These are phyloP conservation scores for Globisporangium emineosum DNA, from an alignment of 352 stramenopile genomes.

Conservation along the genomic window DNA sequence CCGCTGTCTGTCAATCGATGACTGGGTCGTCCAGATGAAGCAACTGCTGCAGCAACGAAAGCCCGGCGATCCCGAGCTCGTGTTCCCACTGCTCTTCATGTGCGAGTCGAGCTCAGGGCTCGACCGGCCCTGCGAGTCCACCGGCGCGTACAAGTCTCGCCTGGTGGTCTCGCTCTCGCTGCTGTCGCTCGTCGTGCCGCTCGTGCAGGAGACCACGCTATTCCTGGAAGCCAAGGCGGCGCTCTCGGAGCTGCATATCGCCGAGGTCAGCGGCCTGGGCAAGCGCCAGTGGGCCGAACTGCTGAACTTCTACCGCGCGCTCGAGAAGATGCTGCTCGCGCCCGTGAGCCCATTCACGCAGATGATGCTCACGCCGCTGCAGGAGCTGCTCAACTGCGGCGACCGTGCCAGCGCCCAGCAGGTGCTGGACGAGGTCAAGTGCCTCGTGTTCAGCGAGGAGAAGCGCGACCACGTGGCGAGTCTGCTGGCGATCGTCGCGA, in stretches of 20 bases:
- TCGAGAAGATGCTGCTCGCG: conserved; percentile 51
- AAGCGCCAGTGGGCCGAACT: conserved; percentile 49
- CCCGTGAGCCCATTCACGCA: conserved; percentile 50
- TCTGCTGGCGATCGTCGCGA: conserved; percentile 45
- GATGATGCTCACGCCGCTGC: conserved; percentile 48
- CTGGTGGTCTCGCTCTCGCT: conserved; percentile 38
- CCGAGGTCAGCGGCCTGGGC: conserved; percentile 38
- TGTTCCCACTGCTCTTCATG: conserved; percentile 59
- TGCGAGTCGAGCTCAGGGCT: conserved; percentile 42
- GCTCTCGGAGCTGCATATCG: conserved; percentile 31
- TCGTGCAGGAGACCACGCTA: conserved; percentile 63
- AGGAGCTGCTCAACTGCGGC: conserved; percentile 38
- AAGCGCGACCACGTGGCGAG: conserved; percentile 61
- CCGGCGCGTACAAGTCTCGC: conserved; percentile 22
- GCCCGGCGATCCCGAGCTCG: conserved; percentile 25
- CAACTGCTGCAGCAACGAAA: conserved; percentile 28
- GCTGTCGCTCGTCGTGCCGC: conserved; percentile 52
- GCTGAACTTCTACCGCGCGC: conserved; percentile 49
- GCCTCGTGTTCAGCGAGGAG: conserved; percentile 53
- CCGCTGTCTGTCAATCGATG: conserved; percentile 32
- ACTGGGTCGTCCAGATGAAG: conserved; percentile 46
- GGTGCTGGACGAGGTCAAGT: conserved; percentile 53
- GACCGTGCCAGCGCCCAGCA: conserved; percentile 33
- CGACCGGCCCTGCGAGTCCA: conserved; percentile 20
- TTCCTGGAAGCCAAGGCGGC: conserved; percentile 55